Evolutionary conservation across 2,329 filamentous ascomycete genomes (phyloP).

Genomic region (Juglanconis oblonga): DNA sequence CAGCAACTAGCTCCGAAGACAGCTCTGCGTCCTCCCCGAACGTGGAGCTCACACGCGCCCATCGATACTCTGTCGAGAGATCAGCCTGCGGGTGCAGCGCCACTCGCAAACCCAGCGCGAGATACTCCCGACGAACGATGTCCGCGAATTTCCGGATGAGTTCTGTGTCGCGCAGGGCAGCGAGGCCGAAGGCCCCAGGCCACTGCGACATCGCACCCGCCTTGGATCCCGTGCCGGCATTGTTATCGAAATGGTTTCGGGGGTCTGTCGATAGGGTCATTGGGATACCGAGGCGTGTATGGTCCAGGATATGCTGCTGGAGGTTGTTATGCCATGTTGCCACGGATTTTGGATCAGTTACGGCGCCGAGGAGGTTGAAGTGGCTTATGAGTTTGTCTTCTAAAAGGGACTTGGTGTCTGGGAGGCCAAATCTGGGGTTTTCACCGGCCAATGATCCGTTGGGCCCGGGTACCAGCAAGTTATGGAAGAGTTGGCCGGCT

Average conservation of each 20-base stretch:
- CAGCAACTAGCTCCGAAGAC: conserved; percentile 33
- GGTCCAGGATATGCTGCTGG: conserved; percentile 37
- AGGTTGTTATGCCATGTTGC: conserved; percentile 40
- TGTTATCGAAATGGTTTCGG: conserved; percentile 41
- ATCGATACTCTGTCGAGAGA: conserved; percentile 48
- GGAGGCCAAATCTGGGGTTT: background rate
- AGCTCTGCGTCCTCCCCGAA: conserved; percentile 48
- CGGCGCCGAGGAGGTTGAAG: conserved; percentile 19
- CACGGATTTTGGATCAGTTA: conserved; percentile 28
- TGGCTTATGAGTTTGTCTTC: conserved; percentile 16
- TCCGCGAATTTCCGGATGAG: conserved; percentile 46
- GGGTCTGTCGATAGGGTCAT: conserved; percentile 47
- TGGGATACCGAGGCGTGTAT: conserved; percentile 46
- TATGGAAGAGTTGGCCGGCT: conserved; percentile 15
- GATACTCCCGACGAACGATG: conserved; percentile 45
- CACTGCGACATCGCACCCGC: conserved; percentile 47
- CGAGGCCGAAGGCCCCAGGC: conserved; percentile 49
- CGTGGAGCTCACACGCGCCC: conserved; percentile 43
- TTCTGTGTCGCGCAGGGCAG: conserved; percentile 42
- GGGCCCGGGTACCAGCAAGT: conserved; percentile 4
- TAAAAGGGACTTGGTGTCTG: background rate
- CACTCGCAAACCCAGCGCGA: conserved; percentile 39
- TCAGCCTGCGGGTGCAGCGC: conserved; percentile 51
- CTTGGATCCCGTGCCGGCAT: conserved; percentile 39
- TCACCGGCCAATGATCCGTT: conserved; percentile 3